Conservation (phyloP, 495 filamentous ascomycete species). For the Xylaria nigripes region DNA sequence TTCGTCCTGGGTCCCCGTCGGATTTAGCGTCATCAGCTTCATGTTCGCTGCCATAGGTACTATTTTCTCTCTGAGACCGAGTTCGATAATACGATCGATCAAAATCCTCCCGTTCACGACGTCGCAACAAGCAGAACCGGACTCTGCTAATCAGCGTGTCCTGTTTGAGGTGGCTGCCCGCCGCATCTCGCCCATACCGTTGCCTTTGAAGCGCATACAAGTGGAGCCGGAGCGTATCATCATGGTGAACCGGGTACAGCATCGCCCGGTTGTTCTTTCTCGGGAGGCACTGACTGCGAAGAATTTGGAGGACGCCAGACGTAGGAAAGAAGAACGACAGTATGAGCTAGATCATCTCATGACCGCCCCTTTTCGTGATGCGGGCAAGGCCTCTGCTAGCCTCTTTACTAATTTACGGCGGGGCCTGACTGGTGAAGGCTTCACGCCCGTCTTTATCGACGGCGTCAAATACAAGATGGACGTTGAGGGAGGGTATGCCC, state of each 20-base stretch:
- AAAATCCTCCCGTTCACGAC: constrained; percentile 27
- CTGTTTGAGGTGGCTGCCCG: constrained; percentile 31
- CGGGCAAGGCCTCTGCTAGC: constrained; percentile 18
- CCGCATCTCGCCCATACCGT: constrained; percentile 23
- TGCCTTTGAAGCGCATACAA: constrained; percentile 26
- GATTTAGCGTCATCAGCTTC: constrained; percentile 37
- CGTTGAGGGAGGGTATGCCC: constrained; percentile 38
- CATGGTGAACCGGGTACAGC: constrained; percentile 29
- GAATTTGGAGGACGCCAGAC: constrained; percentile 22
- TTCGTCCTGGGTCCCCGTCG: constrained; percentile 33
- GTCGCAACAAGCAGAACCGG: background rate
- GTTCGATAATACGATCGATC: constrained; percentile 35
- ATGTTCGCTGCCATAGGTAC: constrained; percentile 38
- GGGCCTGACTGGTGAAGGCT: constrained; percentile 40
- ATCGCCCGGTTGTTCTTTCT: constrained; percentile 19
- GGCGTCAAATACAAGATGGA: constrained; percentile 42
- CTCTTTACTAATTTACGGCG: constrained; percentile 30
- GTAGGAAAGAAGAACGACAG: constrained; percentile 28
- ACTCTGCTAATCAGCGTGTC: constrained; percentile 9
- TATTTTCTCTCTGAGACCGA: constrained; percentile 38
- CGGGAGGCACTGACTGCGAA: constrained; percentile 17
- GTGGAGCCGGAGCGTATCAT: constrained; percentile 29
- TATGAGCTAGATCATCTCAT: constrained; percentile 40
- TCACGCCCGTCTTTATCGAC: constrained; percentile 32
- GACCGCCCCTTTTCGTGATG: constrained; percentile 44